phyloP scores from a whole-genome alignment of 306 rosid species.

The Oemleria cerasiformis region DNA sequence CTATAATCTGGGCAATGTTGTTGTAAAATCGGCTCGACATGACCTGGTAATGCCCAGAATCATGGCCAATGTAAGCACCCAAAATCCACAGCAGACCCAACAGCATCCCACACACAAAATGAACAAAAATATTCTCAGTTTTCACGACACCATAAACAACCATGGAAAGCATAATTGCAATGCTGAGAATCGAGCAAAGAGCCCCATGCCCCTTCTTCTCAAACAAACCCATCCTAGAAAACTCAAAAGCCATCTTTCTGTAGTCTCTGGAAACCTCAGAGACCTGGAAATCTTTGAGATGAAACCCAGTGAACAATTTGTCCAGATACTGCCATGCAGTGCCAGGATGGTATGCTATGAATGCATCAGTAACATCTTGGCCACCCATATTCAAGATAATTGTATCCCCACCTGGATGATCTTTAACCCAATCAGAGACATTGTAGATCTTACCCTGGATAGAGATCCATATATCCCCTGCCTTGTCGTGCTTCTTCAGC shows the following conservation, averaged over 20 bases:
- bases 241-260: conserved; percentile 20
- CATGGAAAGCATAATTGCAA: conserved; percentile 13
- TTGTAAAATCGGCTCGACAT: conserved; percentile 27
- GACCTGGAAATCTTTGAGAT: conserved; percentile 26
- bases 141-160: conserved; percentile 34
- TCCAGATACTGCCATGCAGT: conserved; percentile 35
- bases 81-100: conserved; percentile 37
- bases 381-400: conserved; percentile 25
- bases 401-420: conserved; percentile 34
- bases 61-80: conserved; percentile 40
- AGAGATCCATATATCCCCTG: conserved; percentile 39
- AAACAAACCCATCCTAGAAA: conserved; percentile 33
- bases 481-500: conserved; percentile 32
- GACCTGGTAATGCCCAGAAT: conserved; percentile 35
- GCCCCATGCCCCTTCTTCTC: conserved; percentile 40
- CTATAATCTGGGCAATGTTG: conserved; percentile 29
- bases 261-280: conserved; percentile 37
- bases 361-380: conserved; percentile 39
- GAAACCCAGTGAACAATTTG: conserved; percentile 27
- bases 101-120: conserved; percentile 23
- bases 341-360: conserved; percentile 35
- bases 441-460: conserved; percentile 37
- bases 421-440: conserved; percentile 36
- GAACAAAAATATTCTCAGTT: conserved; percentile 35
- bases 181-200: conserved; percentile 12